Percentiles rank a stretch among this genome's conserved stretches.
phyloP scores from a whole-genome alignment of 169 alveolate genomes.

The Plasmodium gonderi region DNA sequence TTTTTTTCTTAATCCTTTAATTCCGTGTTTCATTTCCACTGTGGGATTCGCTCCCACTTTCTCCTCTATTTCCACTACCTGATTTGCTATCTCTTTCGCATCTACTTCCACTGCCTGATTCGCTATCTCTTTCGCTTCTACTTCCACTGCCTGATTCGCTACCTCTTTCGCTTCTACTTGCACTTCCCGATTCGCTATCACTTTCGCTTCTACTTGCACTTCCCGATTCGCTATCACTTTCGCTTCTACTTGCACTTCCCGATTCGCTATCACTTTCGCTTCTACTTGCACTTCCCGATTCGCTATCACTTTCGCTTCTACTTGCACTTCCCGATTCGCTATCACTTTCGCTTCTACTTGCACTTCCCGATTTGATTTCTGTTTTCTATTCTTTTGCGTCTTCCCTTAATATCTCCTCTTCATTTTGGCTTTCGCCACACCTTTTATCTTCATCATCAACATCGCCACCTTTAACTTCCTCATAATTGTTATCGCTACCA shows the following conservation, averaged over 20 bases:
- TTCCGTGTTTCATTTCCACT: background rate
- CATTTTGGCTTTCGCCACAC: background rate
- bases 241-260: no score
- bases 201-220: background rate
- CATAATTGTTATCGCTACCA: background rate
- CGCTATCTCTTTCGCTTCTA: background rate
- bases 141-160: background rate
- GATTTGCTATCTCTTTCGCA: background rate
- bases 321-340: no score
- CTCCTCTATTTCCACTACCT: background rate
- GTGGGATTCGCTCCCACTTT: conserved; percentile 2
- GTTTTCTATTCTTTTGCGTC: background rate
- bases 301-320: no score
- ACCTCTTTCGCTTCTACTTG: background rate
- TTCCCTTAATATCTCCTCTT: background rate
- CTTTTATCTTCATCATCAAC: background rate
- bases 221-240: background rate
- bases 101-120: background rate
- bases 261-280: no score
- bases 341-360: no score
- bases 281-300: no score
- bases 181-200: background rate
- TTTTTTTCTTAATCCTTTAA: background rate
- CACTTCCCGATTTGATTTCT: background rate
- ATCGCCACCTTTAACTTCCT: background rate